phyloP scores from a whole-genome alignment of 768 basidiomycete species.

The Leccinum boreale region DNA sequence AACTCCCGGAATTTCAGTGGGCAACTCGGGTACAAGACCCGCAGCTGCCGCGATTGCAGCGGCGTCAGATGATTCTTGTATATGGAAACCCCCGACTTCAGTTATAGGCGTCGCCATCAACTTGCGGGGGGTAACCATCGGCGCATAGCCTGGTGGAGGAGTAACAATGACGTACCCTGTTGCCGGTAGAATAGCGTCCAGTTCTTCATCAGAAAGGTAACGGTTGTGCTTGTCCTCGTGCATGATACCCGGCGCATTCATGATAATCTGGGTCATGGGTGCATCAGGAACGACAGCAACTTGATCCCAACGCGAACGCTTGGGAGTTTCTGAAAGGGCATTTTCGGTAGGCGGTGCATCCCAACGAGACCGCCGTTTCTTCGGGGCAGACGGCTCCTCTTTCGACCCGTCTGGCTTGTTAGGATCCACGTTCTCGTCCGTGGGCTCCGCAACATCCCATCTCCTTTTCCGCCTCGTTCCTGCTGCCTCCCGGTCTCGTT shows the following conservation, averaged over 20 bases:
- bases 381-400: conserved; percentile 74
- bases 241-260: conserved; percentile 79
- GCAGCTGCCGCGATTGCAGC: conserved; percentile 86
- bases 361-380: conserved; percentile 95
- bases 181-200: conserved; percentile 83
- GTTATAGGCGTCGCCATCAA: conserved; percentile 54
- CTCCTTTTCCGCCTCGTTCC: conserved; percentile 71
- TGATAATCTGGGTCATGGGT: conserved; percentile 78
- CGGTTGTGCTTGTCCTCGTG: conserved; percentile 96
- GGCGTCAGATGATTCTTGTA: conserved; percentile 91
- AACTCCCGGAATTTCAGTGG: conserved; percentile 97
- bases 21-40: conserved; percentile 88
- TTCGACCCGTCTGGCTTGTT: conserved; percentile 64
- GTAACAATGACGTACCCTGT: conserved; percentile 89
- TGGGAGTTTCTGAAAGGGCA: conserved; percentile 59
- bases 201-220: conserved; percentile 94
- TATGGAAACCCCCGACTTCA: conserved; percentile 85
- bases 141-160: conserved; percentile 92
- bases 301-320: conserved; percentile 97
- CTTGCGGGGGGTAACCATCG: conserved; percentile 62
- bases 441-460: conserved; percentile 69
- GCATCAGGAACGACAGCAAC: conserved; percentile 71
- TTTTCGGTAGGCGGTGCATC: conserved; percentile 87
- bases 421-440: conserved; percentile 64
- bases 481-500: conserved; percentile 36